Conservation (phyloP, 1,139 yeast species). For the Keqinozyma sinolaborantium region DNA sequence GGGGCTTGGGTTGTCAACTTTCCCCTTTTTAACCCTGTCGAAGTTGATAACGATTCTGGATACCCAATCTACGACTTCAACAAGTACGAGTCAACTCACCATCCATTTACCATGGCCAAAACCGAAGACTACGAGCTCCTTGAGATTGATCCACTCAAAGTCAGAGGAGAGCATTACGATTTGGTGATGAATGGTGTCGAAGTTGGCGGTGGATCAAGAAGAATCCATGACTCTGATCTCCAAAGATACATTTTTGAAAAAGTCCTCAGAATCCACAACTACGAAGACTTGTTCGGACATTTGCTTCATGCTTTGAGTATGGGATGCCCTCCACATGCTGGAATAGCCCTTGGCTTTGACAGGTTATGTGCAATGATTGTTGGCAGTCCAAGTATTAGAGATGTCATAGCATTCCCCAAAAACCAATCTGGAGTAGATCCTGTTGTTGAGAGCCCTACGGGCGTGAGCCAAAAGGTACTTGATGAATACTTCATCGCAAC, state of each 20-base stretch:
- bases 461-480: conserved; percentile 48
- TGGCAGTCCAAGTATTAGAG: conserved; percentile 74
- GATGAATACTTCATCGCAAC: conserved; percentile 43
- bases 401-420: conserved; percentile 95
- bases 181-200: conserved; percentile 92
- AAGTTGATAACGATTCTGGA: conserved; percentile 22
- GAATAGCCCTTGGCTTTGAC: conserved; percentile 93
- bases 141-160: conserved; percentile 53
- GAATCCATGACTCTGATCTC: conserved; percentile 81
- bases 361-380: conserved; percentile 86
- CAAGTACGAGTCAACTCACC: conserved; percentile 74
- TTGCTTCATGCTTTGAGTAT: conserved; percentile 72
- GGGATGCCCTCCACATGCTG: conserved; percentile 99
- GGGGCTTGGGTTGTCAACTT: conserved; percentile 88
- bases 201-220: conserved; percentile 95
- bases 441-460: conserved; percentile 82
- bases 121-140: conserved; percentile 61
- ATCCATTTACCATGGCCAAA: conserved; percentile 93
- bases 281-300: conserved; percentile 78
- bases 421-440: conserved; percentile 85
- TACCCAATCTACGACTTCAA: conserved; percentile 61
- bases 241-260: conserved; percentile 67
- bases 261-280: conserved; percentile 52
- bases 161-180: conserved; percentile 93
- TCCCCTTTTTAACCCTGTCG: conserved; percentile 83